Evolutionary conservation across 169 alveolate species (phyloP).

Genomic region (Cryptosporidium ubiquitum): DNA sequence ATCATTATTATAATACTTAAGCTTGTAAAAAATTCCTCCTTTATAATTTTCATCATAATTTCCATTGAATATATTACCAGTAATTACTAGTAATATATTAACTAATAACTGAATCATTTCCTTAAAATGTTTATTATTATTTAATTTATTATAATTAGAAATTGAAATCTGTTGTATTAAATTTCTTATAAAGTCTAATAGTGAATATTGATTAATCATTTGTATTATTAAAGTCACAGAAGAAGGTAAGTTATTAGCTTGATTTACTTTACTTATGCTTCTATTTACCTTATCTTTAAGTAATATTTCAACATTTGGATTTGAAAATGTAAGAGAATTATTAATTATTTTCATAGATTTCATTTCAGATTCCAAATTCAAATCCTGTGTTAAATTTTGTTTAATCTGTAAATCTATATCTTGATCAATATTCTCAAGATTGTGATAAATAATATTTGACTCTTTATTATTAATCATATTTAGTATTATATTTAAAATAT

Average conservation of each 20-base stretch:
- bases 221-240: neutral
- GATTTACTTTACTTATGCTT: neutral
- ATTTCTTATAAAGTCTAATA: constrained; percentile 30
- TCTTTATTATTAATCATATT: constrained; percentile 23
- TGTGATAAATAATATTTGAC: neutral
- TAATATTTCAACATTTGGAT: neutral
- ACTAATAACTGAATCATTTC: neutral
- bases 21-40: neutral
- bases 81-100: neutral
- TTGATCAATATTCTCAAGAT: neutral
- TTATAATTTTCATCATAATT: neutral
- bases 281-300: neutral
- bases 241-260: neutral
- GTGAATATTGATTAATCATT: constrained; percentile 35
- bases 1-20: neutral
- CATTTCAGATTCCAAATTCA: neutral
- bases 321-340: neutral
- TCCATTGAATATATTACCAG: neutral
- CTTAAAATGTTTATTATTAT: neutral
- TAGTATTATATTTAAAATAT: constrained; percentile 20
- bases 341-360: neutral
- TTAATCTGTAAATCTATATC: neutral
- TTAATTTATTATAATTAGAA: neutral
- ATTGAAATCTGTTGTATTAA: constrained; percentile 5
- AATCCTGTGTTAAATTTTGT: neutral